A percentile compares a stretch with the other conserved stretches of the same genome.
Conservation (phyloP, 1,284 basidiomycete species). For the Ganoderma boninense region DNA sequence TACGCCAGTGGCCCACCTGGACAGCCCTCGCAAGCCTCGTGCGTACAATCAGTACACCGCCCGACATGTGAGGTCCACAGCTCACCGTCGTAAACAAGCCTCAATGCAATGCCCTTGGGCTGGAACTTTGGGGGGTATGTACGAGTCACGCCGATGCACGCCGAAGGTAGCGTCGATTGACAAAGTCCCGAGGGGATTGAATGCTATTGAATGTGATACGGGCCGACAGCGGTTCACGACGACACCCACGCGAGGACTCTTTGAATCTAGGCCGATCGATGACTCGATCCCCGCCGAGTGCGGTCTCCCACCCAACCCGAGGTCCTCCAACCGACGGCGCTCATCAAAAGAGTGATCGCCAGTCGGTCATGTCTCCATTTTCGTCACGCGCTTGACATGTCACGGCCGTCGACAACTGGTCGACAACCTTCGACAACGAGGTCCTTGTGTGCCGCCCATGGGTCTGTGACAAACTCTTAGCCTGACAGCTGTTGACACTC, state of each 20-base stretch:
- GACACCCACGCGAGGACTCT: background rate
- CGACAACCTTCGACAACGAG: background rate
- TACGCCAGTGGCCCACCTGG: conserved; percentile 1
- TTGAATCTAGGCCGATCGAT: background rate
- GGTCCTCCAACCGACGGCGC: background rate
- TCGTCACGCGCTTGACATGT: background rate
- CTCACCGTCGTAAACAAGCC: background rate
- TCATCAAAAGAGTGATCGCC: background rate
- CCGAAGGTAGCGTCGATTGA: background rate
- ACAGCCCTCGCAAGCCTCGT: background rate
- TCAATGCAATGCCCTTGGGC: background rate
- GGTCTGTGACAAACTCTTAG: background rate
- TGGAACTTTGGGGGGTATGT: background rate
- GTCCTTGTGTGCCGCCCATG: background rate
- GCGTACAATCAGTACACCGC: conserved; percentile 6
- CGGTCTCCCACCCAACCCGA: background rate
- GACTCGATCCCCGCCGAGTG: background rate
- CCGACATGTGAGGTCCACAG: background rate
- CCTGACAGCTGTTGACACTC: background rate
- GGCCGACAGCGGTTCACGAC: background rate
- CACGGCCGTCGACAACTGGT: background rate
- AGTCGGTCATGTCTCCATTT: background rate
- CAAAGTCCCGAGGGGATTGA: background rate
- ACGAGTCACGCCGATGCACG: background rate
- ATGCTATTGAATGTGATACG: too few species aligned